Base-by-base conservation (phyloP, 1,284 basidiomycete genomes). In the Ustilago trichophora region DNA sequence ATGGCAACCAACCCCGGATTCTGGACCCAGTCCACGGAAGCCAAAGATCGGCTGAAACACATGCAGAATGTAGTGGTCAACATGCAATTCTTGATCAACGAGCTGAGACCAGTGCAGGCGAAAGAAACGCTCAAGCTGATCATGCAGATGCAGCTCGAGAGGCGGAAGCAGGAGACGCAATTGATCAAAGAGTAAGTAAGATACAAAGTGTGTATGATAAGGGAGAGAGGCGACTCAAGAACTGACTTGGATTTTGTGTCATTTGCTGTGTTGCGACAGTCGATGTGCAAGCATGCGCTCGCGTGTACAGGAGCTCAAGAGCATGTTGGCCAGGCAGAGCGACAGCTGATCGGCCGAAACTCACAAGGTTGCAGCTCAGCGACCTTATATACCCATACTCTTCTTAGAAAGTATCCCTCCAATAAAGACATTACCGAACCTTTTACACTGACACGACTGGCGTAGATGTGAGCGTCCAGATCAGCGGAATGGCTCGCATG, bases 41-140 rank as follows among this genome's bases (percentile, higher is more conserved):
- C 75, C 11, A 66, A 73, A 33, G 78, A 80, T 32, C 49, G 68
- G 16, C 48, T 75, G 9, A 68, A 73, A 26, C 73, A 78, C 29
- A 72, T 80, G 44, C 72, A 79, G 49, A 76, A 68, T 19, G 59
- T 73, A 15, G 76, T 75, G 35, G 71, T 79, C 57, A 80, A 80
- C 36, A 76, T 79, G 56, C 77, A 77, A 48, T 75, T 73, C 50
- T 29, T 77, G 16, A 52, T 78, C 60, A 80, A 80, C 67, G 66
- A 76, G 58, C 53, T 76, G 34, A 52, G 78, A 25, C 77, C 78
- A 13, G 55, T 72, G n/a, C 76, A 79, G 45, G 71, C 74, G 2
- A 68, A 66, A 22, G 74, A 75, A 35, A 65, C 70, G 44, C 69
- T 78, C 31, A 70, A 69, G 54, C 34, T 51, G 21, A 57, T 75